Conservation (phyloP, 148 eudicot genomes). For the Rhododendron ferrugineum region DNA sequence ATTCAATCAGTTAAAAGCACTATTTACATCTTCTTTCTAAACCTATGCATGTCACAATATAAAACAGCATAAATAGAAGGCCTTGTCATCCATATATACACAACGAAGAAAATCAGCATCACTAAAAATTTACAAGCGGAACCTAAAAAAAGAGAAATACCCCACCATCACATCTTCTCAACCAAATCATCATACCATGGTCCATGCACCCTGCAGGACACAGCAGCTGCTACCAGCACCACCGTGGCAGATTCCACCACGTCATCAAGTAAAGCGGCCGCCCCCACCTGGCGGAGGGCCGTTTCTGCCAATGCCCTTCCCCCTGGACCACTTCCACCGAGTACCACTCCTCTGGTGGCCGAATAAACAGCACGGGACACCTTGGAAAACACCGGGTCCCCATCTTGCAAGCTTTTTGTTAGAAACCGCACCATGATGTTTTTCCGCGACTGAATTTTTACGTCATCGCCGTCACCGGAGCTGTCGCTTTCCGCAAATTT, state of each 20-base stretch:
- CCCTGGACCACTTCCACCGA: constrained; percentile 27
- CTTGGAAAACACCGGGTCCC: constrained; percentile 35
- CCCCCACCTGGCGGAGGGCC: constrained; percentile 39
- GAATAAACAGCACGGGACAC: constrained; percentile 45
- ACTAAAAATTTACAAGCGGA: neutral
- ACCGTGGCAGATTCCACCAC: constrained; percentile 24
- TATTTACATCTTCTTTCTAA: neutral
- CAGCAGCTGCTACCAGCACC: constrained; percentile 29
- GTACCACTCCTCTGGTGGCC: constrained; percentile 45
- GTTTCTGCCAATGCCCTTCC: constrained; percentile 38
- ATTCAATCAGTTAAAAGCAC: neutral
- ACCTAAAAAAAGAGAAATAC: neutral
- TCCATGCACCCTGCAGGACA: constrained; percentile 37
- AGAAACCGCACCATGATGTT: constrained; percentile 37
- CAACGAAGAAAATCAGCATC: neutral
- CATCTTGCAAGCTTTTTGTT: constrained; percentile 47
- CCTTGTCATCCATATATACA: neutral
- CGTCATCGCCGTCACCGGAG: constrained; percentile 8
- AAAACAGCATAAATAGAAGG: neutral
- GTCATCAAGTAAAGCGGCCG: constrained; percentile 19
- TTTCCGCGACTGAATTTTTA: constrained; percentile 24
- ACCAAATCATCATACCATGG: constrained; percentile 34
- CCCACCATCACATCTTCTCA: constrained; percentile 20
- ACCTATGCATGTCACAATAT: neutral
- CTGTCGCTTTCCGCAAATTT: constrained; percentile 10